Evolutionary conservation across 306 rosid genomes (phyloP), one percentile per base, ranked within the genome.

Genomic region (Macrotyloma uniflorum): DNA sequence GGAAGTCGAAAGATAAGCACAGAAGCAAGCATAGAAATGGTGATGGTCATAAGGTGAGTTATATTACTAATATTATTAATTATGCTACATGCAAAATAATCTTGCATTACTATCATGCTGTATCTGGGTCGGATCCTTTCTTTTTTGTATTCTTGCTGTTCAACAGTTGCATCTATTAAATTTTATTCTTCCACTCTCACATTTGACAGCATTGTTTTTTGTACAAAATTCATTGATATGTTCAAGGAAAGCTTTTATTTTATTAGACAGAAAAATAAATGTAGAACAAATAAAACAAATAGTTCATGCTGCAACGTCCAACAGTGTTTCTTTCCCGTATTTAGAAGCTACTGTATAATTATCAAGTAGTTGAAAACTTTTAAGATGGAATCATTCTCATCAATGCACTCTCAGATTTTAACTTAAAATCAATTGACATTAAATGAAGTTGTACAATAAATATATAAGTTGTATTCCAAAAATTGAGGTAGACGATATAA

Each of bases 1-100:
- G 86, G 55, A 95, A 86, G 83, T 80, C 80, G 23, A 95, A 89
- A 85, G 98, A 89, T 68, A 86, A 50, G 75, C 88, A 82, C 90
- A 89, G 75, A 79, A 84, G 82, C 63, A 92, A 91, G 74, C 85
- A 38, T 67, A 77, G 75, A 63, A 88, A 85, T 82, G 86, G 85
- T 30, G 90, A 75, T 80, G 76, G 10, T 45, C 80, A 18, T 45
- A 58, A 9, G 82, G 98, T 95, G 81, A 88, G 96, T 80, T 63
- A 0, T 83, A 84, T 79, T 70, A 45, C 66, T 15, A 61, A 78
- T 30, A 33, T 35, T 40, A 10, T 62, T 71, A 18, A 54, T 50
- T 68, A 40, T 35, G 28, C 46, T 71, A 54, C 33, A 35, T 58
- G 42, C 36, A 77, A 9, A 81, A 42, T 22, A 26, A 51, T 38